Conservation (phyloP, 306 rosid genomes). For the Pyrus communis region DNA sequence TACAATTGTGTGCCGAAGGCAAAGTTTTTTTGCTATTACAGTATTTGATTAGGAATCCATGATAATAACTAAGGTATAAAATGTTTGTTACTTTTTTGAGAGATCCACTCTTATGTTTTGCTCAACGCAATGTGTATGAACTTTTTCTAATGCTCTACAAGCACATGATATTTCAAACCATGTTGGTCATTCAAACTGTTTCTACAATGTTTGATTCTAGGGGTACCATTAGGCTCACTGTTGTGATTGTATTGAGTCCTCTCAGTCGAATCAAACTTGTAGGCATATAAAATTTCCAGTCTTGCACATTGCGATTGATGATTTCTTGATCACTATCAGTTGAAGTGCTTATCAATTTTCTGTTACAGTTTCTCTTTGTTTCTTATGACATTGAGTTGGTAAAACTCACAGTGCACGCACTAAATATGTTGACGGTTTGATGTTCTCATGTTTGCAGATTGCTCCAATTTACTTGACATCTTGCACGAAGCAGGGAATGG, state of each 20-base stretch:
- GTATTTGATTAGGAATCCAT: too few relatives aligned
- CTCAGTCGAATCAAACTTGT: not conserved
- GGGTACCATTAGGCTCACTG: too few relatives aligned
- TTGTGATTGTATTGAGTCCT: not conserved
- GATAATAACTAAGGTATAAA: too few relatives aligned
- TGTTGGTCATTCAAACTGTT: too few relatives aligned
- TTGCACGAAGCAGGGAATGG: slow-evolving; percentile 90
- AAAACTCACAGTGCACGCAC: not conserved
- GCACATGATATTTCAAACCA: too few relatives aligned
- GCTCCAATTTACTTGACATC: slow-evolving; percentile 95
- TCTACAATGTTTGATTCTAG: too few relatives aligned
- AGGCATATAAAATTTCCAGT: not conserved
- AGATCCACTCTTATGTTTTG: too few relatives aligned
- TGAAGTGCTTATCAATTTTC: not conserved
- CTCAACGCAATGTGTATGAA: too few relatives aligned
- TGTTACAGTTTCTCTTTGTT: not conserved
- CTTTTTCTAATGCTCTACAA: too few relatives aligned
- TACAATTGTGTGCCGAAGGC: not conserved
- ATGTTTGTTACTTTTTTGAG: too few relatives aligned
- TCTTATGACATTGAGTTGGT: not conserved
- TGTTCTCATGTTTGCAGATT: slow-evolving; percentile 51
- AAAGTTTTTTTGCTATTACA: too few relatives aligned
- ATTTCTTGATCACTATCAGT: not conserved
- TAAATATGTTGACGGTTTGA: slow-evolving; percentile 5
- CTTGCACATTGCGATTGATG: not conserved